Percentiles rank a stretch among this genome's conserved stretches.
These are phyloP conservation scores for Metarhizium brunneum DNA, from an alignment of 2,329 filamentous ascomycete genomes.

Conservation along the genomic window DNA sequence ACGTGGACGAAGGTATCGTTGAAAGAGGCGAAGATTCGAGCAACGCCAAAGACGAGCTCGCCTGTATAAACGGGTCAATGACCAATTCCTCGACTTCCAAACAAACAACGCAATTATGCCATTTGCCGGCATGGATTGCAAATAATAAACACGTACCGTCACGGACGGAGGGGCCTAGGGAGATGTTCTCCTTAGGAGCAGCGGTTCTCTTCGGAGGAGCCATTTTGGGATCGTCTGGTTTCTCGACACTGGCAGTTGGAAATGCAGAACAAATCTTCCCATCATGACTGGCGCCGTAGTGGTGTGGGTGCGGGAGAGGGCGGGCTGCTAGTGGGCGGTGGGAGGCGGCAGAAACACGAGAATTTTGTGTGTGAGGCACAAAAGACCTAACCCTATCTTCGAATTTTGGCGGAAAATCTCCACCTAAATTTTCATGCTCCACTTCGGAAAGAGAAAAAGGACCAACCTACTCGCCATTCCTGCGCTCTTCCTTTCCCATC, in stretches of 20 bases:
- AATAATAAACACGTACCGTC: constrained; percentile 55
- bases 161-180: constrained; percentile 90
- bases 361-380: constrained; percentile 13
- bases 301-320: constrained; percentile 12
- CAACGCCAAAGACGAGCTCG: constrained; percentile 96
- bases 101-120: not conserved
- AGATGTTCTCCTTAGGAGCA: constrained; percentile 93
- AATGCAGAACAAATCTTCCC: constrained; percentile 17
- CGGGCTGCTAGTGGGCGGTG: constrained; percentile 23
- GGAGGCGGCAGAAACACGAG: constrained; percentile 25
- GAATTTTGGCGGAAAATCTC: not conserved
- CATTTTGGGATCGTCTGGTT: constrained; percentile 55
- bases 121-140: not conserved
- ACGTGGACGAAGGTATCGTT: constrained; percentile 96
- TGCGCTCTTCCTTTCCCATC: constrained; percentile 3
- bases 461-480: not conserved
- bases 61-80: constrained; percentile 39
- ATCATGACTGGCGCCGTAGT: constrained; percentile 16
- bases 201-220: constrained; percentile 78
- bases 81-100: not conserved
- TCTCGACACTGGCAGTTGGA: constrained; percentile 25
- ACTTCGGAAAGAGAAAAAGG: constrained; percentile 8
- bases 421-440: not conserved
- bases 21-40: constrained; percentile 91
- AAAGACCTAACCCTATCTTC: constrained; percentile 25